These are phyloP conservation scores for Poteriospumella lacustris DNA, from an alignment of 108 stramenopile species.

Conservation along the genomic window DNA sequence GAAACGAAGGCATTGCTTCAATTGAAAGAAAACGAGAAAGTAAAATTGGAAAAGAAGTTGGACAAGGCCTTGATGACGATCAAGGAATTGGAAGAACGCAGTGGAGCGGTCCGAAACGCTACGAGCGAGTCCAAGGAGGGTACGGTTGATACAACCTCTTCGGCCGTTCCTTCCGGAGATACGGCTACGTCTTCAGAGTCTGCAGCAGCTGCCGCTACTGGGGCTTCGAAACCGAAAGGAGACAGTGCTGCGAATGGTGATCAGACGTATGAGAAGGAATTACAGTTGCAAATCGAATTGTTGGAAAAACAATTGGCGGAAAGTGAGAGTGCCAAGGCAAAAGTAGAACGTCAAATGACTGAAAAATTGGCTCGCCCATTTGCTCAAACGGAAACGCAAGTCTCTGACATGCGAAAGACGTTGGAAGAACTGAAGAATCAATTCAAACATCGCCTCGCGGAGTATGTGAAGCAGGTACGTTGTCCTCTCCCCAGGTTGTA, in stretches of 20 bases:
- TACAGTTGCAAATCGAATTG: background rate
- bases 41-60: background rate
- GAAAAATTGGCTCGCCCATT: background rate
- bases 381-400: background rate
- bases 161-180: background rate
- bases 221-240: too few relatives aligned
- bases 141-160: background rate
- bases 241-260: too few relatives aligned
- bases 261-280: too few relatives aligned
- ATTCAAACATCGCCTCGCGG: too few relatives aligned
- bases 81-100: background rate
- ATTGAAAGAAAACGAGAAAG: background rate
- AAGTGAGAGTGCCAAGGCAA: constrained; percentile 1
- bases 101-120: background rate
- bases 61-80: background rate
- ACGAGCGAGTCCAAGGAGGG: background rate
- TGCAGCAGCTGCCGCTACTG: too few relatives aligned
- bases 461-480: too few relatives aligned
- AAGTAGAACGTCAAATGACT: background rate
- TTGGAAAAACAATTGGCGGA: background rate
- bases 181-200: too few relatives aligned
- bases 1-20: background rate
- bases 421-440: background rate
- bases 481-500: too few relatives aligned
- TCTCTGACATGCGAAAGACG: background rate